These are phyloP conservation scores for Phragmites australis DNA, from an alignment of 176 grass and related monocot species.

Conservation along the genomic window DNA sequence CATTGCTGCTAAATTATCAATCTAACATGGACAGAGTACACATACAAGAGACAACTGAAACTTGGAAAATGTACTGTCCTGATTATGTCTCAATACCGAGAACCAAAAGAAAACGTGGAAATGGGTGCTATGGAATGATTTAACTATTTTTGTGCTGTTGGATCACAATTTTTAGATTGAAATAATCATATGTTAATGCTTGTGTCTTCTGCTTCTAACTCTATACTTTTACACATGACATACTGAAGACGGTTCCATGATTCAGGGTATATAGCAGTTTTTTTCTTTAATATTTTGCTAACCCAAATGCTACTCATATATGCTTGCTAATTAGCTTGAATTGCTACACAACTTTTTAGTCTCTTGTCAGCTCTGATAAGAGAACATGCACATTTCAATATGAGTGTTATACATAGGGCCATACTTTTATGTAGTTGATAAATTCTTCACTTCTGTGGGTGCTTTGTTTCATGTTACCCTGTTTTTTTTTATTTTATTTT, in stretches of 20 bases:
- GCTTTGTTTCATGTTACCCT: background rate
- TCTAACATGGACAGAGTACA: background rate
- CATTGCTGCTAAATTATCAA: background rate
- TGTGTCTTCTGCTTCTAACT: background rate
- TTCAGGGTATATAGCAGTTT: background rate
- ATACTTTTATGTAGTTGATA: background rate
- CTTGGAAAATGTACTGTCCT: background rate
- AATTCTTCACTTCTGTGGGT: background rate
- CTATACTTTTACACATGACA: background rate
- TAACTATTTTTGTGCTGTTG: background rate
- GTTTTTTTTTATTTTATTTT: too few species aligned
- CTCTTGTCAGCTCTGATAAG: background rate
- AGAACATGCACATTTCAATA: background rate
- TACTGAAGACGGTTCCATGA: constrained; percentile 10
- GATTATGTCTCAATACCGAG: background rate
- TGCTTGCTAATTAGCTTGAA: background rate
- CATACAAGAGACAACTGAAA: background rate
- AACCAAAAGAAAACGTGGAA: constrained; percentile 15
- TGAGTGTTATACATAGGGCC: background rate
- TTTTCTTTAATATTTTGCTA: background rate
- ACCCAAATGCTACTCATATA: background rate
- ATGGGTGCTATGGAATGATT: background rate
- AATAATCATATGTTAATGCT: background rate
- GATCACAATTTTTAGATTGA: constrained; percentile 12
- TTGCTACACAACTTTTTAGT: background rate